A percentile compares a stretch with the other conserved stretches of the same genome.
Evolutionary conservation across 371 early-diverging fungal genomes (phyloP).

Genomic region (Capillidium heterosporum): DNA sequence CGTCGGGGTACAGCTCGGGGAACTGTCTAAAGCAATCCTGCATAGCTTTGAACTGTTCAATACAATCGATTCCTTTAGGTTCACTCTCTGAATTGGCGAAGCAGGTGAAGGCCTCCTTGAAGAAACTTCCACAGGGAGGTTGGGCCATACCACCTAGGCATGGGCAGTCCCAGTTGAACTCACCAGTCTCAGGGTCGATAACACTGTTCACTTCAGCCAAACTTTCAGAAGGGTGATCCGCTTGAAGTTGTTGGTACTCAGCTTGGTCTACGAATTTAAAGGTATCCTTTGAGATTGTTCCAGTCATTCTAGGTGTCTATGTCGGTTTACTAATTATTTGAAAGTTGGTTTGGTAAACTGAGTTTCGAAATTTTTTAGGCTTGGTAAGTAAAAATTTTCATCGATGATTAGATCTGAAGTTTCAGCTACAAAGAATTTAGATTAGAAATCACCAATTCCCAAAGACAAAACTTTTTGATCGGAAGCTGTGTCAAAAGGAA

Average conservation of each 20-base stretch:
- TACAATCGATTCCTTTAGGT: slow-evolving; percentile 75
- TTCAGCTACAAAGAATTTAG: too few relatives aligned
- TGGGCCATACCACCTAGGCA: slow-evolving; percentile 89
- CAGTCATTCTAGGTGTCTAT: not conserved
- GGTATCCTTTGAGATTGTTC: not conserved
- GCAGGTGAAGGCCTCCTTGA: slow-evolving; percentile 93
- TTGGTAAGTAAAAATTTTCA: too few relatives aligned
- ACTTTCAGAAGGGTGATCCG: slow-evolving; percentile 2
- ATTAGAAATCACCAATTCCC: too few relatives aligned
- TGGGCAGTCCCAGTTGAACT: slow-evolving; percentile 99
- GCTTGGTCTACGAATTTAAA: not conserved
- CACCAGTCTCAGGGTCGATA: slow-evolving; percentile 63
- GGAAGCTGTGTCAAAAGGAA: too few relatives aligned
- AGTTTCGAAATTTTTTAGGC: too few relatives aligned
- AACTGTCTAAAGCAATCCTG: slow-evolving; percentile 66
- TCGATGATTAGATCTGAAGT: too few relatives aligned
- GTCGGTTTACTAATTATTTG: too few relatives aligned
- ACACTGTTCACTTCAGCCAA: slow-evolving; percentile 12
- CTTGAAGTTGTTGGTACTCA: not conserved
- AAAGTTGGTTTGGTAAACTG: too few relatives aligned
- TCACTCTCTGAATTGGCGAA: slow-evolving; percentile 69
- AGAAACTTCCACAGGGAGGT: slow-evolving; percentile 90
- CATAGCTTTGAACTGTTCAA: slow-evolving; percentile 66
- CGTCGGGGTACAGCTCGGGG: slow-evolving; percentile 50
- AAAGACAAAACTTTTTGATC: too few relatives aligned